These are phyloP conservation scores for Wallacemonas rigidus DNA, from an alignment of 208 protist genomes.

Conservation along the genomic window DNA sequence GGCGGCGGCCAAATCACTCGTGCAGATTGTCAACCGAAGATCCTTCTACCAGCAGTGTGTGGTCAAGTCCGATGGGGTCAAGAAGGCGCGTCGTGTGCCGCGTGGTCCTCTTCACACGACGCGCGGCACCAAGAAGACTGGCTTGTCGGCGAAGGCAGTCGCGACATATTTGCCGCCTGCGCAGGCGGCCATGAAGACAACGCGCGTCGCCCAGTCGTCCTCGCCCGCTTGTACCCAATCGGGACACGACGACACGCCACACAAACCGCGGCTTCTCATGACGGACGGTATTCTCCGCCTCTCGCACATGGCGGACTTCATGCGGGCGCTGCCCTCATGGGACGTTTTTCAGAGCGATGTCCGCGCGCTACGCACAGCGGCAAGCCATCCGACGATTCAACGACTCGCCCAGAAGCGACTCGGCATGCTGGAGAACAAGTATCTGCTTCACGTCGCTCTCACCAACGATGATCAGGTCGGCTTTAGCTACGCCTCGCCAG, in stretches of 20 bases:
- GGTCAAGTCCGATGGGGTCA: conserved; percentile 8
- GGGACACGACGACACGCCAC: neutral
- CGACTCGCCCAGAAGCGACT: conserved; percentile 70
- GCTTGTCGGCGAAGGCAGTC: too few species aligned
- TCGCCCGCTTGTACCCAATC: neutral
- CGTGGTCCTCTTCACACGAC: too few species aligned
- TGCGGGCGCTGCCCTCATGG: conserved; percentile 57
- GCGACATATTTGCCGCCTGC: neutral
- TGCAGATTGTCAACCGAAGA: conserved; percentile 32
- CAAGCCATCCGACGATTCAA: conserved; percentile 49
- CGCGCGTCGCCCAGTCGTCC: neutral
- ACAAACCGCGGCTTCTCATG: conserved; percentile 17
- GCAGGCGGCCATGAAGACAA: neutral
- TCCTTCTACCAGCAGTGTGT: conserved; percentile 60
- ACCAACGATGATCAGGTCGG: conserved; percentile 79
- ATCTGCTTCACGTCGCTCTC: conserved; percentile 69
- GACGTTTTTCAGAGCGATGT: conserved; percentile 63
- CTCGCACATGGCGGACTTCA: conserved; percentile 16
- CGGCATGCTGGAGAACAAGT: conserved; percentile 86
- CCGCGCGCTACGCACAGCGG: conserved; percentile 43
- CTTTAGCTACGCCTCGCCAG: conserved; percentile 16
- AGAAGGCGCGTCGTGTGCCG: too few species aligned
- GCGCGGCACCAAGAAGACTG: too few species aligned
- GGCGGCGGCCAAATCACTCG: conserved; percentile 37
- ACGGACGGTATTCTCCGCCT: conserved; percentile 38